Conservation (phyloP, 768 basidiomycete genomes). For the Mycena galopus region DNA sequence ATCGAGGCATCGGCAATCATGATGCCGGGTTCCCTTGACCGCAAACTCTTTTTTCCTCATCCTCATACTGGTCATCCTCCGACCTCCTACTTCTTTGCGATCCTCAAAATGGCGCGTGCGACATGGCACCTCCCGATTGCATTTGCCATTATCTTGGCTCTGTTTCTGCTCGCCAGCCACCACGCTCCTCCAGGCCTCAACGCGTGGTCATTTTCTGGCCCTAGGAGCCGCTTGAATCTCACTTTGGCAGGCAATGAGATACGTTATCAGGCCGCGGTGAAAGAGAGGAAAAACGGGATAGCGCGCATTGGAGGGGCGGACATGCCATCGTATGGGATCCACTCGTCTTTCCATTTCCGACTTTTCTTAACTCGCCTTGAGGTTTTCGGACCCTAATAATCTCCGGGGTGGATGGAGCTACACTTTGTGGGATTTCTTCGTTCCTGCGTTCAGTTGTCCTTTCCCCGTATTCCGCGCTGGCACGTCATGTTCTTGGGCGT, state of each 20-base stretch:
- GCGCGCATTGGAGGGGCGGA: not conserved
- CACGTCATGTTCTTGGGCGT: not conserved
- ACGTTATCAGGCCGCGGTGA: conserved; percentile 24
- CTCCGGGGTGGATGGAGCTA: conserved; percentile 14
- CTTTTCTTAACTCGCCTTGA: not conserved
- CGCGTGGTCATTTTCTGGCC: too few relatives aligned
- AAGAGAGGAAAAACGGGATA: conserved; percentile 5
- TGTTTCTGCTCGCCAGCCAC: too few relatives aligned
- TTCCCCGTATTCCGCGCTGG: conserved; percentile 43
- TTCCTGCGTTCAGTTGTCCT: conserved; percentile 46
- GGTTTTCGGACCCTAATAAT: conserved; percentile 8
- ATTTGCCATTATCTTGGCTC: too few relatives aligned
- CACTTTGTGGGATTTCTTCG: conserved; percentile 47
- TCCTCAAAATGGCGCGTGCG: too few relatives aligned
- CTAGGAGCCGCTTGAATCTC: not conserved
- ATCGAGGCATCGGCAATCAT: too few relatives aligned
- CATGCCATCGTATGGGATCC: not conserved
- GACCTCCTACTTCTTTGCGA: too few relatives aligned
- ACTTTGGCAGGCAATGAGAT: conserved; percentile 22
- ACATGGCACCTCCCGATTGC: too few relatives aligned
- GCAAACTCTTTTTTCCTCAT: too few relatives aligned
- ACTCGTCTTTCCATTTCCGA: too few relatives aligned
- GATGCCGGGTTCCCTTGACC: too few relatives aligned
- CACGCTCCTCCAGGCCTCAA: too few relatives aligned
- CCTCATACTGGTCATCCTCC: too few relatives aligned